Conservation (phyloP, 129 eudicot genomes). For the Ambrosia trifida region DNA sequence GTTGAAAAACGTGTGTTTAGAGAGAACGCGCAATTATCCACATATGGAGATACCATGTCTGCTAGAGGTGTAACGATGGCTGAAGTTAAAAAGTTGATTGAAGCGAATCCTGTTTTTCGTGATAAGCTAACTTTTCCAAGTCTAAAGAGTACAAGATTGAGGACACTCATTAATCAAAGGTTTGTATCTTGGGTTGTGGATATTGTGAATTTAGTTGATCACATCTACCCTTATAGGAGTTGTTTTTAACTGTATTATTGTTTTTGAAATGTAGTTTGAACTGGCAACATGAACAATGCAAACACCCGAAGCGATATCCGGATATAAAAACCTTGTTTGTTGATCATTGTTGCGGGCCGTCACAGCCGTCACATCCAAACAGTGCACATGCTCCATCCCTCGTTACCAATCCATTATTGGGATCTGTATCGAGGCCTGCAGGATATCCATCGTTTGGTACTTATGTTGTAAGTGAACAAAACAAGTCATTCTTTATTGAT, state of each 20-base stretch:
- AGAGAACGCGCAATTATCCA: slow-evolving; percentile 68
- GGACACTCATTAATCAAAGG: slow-evolving; percentile 81
- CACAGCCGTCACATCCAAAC: slow-evolving; percentile 73
- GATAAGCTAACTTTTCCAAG: slow-evolving; percentile 68
- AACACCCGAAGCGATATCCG: slow-evolving; percentile 71
- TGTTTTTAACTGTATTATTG: slow-evolving; percentile 6
- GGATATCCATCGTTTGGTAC: slow-evolving; percentile 72
- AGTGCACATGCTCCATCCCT: slow-evolving; percentile 78
- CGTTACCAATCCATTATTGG: slow-evolving; percentile 65
- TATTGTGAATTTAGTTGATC: neutral
- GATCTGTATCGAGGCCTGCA: slow-evolving; percentile 51
- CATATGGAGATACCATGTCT: slow-evolving; percentile 67
- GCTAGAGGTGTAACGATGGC: slow-evolving; percentile 63
- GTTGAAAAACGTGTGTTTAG: slow-evolving; percentile 37
- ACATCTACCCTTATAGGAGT: neutral
- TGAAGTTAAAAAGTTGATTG: slow-evolving; percentile 73
- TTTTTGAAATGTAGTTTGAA: slow-evolving; percentile 60
- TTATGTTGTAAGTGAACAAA: slow-evolving; percentile 66
- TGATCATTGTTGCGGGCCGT: slow-evolving; percentile 78
- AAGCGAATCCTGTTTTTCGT: slow-evolving; percentile 79
- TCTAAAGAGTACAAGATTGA: slow-evolving; percentile 60
- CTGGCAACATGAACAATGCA: slow-evolving; percentile 92
- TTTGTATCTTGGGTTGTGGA: slow-evolving; percentile 27
- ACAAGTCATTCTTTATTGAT: neutral
- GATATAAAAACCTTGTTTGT: slow-evolving; percentile 81